Evolutionary conservation across 345 rosid species (phyloP), one percentile per base, ranked within the genome.

Genomic region (Physaria fendleri): DNA sequence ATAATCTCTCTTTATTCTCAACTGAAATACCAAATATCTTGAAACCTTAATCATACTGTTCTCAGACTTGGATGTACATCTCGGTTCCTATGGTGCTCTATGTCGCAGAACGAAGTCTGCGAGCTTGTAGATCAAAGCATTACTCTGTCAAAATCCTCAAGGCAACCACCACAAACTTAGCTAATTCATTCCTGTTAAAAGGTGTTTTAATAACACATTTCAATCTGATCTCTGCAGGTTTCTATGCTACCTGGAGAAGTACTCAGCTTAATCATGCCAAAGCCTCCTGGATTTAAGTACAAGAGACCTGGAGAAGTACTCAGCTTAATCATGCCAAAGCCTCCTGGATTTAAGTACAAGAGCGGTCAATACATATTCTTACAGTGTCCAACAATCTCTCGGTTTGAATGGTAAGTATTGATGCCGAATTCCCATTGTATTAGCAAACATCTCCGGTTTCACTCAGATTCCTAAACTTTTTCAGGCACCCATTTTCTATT

Each of bases 281-380:
- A 88, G 79, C 98, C 97, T 55, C 82, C 74, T 34, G 93, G 97
- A 64, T 88, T 88, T 60, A 88, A 83, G 75, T 86, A 84, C 82
- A 88, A 64, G 76, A 92, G 98, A n/a, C n/a, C n/a, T n/a, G n/a
- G n/a, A n/a, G n/a, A 86, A 55, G 98, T 84, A 45, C 83, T 92
- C 50, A 88, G 89, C 77, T 46, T 92, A 45, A 51, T 73, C 62
- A 81, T 84, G 95, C 84, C 97, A 41, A 92, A 88, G 79, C 98
- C 97, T 55, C 82, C 74, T 34, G 93, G 97, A 64, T 88, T 88
- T 60, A 88, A 83, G 75, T 86, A 84, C 82, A 88, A 64, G 76
- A 92, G 98, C 40, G 98, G 96, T 65, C 98, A 92, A 67, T 92
- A 92, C 70, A 86, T 92, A 64, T 92, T 86, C 73, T 80, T 92